A percentile compares a stretch with the other conserved stretches of the same genome.
Evolutionary conservation across 2,329 filamentous ascomycete genomes (phyloP).

Genomic region (Ascocoryne sarcoides): DNA sequence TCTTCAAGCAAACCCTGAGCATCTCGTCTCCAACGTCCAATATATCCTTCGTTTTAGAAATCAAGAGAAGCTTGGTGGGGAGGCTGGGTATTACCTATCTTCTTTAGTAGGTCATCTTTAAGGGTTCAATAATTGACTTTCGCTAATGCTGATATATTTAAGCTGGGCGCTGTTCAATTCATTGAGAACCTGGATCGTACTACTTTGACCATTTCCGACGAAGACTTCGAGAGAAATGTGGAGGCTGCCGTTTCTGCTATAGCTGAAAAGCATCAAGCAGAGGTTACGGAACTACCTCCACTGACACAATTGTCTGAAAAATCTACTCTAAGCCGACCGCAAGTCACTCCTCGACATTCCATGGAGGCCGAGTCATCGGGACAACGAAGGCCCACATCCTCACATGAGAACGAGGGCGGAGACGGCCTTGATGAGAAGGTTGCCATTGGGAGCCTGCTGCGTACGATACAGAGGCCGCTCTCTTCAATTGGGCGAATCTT

Average conservation of each 20-base stretch:
- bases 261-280: slow-evolving; percentile 71
- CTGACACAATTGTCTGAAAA: slow-evolving; percentile 35
- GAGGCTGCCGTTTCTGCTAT: slow-evolving; percentile 93
- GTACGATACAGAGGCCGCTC: slow-evolving; percentile 84
- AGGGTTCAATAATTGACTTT: no score
- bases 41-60: slow-evolving; percentile 96
- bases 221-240: slow-evolving; percentile 94
- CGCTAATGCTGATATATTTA: slow-evolving; percentile 13
- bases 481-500: slow-evolving; percentile 93
- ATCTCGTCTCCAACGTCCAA: slow-evolving; percentile 94
- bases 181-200: slow-evolving; percentile 95
- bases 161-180: slow-evolving; percentile 92
- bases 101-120: slow-evolving; percentile 62
- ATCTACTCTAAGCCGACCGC: slow-evolving; percentile 41
- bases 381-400: slow-evolving; percentile 45
- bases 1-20: slow-evolving; percentile 86
- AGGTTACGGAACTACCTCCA: slow-evolving; percentile 35
- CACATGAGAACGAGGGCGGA: slow-evolving; percentile 42
- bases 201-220: slow-evolving; percentile 83
- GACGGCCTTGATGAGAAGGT: slow-evolving; percentile 61
- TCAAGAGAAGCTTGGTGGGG: slow-evolving; percentile 93
- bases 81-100: slow-evolving; percentile 95
- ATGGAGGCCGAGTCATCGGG: slow-evolving; percentile 50
- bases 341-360: slow-evolving; percentile 51
- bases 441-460: slow-evolving; percentile 74